Evolutionary conservation across 2,329 filamentous ascomycete genomes (phyloP).

Genomic region (Aspergillus sp.): DNA sequence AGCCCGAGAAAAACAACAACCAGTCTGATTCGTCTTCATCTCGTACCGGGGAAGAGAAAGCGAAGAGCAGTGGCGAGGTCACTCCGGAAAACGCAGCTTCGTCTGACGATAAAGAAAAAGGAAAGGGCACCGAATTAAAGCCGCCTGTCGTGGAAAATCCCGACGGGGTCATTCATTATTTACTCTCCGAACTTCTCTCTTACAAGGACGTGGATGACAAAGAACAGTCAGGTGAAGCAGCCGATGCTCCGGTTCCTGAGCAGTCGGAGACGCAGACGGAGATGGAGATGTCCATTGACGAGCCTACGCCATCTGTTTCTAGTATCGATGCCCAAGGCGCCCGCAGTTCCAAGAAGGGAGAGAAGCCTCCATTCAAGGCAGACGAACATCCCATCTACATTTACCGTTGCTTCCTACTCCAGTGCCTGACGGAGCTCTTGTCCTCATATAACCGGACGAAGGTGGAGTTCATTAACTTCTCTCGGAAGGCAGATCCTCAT

Average conservation of each 20-base stretch:
- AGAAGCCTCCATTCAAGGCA: conserved; percentile 78
- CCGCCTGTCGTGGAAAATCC: conserved; percentile 85
- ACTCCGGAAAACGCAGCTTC: conserved; percentile 15
- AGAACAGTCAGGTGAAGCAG: conserved; percentile 49
- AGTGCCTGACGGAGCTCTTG: conserved; percentile 85
- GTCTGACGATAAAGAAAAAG: conserved; percentile 32
- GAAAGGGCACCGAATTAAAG: conserved; percentile 70
- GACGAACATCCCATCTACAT: conserved; percentile 95
- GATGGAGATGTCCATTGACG: conserved; percentile 51
- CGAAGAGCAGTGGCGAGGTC: conserved; percentile 34
- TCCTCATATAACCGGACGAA: conserved; percentile 93
- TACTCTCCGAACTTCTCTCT: conserved; percentile 86
- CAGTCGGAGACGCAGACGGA: conserved; percentile 40
- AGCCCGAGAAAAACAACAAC: conserved; percentile 43
- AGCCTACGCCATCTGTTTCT: conserved; percentile 33
- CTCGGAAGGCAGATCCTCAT: conserved; percentile 80
- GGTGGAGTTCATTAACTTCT: conserved; percentile 99
- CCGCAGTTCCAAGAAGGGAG: conserved; percentile 58
- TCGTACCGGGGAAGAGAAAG: conserved; percentile 23
- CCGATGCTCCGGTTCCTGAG: conserved; percentile 29
- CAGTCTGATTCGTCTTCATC: conserved; percentile 22
- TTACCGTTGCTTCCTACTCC: conserved; percentile 91
- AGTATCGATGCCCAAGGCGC: conserved; percentile 27
- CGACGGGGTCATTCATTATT: conserved; percentile 91
- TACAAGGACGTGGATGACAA: conserved; percentile 93